phyloP scores from a whole-genome alignment of 768 basidiomycete genomes.

The Russula griseocarnosa region DNA sequence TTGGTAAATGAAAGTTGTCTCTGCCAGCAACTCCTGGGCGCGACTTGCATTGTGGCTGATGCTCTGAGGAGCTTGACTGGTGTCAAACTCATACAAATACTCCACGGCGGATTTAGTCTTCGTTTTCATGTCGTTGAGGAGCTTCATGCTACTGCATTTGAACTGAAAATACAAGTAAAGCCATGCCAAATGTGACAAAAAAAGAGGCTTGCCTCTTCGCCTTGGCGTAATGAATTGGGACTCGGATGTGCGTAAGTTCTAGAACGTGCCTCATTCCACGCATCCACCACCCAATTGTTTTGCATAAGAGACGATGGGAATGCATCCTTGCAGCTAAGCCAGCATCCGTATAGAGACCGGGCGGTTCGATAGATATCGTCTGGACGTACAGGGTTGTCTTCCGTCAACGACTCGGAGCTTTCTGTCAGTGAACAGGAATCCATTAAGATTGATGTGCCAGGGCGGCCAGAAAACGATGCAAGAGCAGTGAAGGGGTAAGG shows the following conservation, averaged over 20 bases:
- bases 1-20: slow-evolving; percentile 8
- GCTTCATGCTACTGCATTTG: background rate
- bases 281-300: background rate
- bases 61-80: slow-evolving; percentile 4
- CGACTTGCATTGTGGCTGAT: slow-evolving; percentile 1
- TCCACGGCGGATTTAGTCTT: background rate
- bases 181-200: background rate
- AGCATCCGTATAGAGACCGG: background rate
- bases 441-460: too few relatives aligned
- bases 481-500: too few relatives aligned
- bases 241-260: background rate
- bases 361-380: background rate
- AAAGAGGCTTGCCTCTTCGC: background rate
- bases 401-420: too few relatives aligned
- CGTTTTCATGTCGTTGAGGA: background rate
- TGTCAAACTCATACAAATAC: slow-evolving; percentile 12
- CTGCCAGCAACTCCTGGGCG: background rate
- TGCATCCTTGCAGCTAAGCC: slow-evolving; percentile 14
- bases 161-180: slow-evolving; percentile 9
- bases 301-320: background rate
- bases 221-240: too few relatives aligned
- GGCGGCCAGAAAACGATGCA: too few relatives aligned
- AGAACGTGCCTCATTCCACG: slow-evolving; percentile 3
- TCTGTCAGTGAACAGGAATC: too few relatives aligned
- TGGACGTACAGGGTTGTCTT: too few relatives aligned